Percentiles rank a stretch among this genome's conserved stretches.
Conservation (phyloP, 2,329 filamentous ascomycete species). For the Phaeosphaeria sp. region DNA sequence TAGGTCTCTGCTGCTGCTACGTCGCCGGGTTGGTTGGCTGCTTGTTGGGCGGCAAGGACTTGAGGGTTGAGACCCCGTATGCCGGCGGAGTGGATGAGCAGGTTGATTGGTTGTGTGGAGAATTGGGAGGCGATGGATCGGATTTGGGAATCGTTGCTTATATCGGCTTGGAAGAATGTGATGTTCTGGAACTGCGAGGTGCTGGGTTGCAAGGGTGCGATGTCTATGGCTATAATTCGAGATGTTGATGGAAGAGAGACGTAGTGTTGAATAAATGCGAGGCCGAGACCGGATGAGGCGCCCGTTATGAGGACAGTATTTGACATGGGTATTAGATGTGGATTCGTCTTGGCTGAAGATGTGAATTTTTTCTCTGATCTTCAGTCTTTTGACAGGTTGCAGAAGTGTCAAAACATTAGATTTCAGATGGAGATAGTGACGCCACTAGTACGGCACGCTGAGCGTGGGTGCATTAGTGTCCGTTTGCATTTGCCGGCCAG, state of each 20-base stretch:
- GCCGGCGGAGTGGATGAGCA: slow-evolving; percentile 54
- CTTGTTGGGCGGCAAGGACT: slow-evolving; percentile 10
- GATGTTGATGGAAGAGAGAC: slow-evolving; percentile 10
- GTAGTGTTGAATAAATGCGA: slow-evolving; percentile 56
- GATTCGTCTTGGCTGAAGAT: neutral
- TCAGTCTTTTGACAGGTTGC: too few species aligned
- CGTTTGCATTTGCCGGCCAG: too few species aligned
- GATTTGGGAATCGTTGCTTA: slow-evolving; percentile 11
- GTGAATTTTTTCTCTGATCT: too few species aligned
- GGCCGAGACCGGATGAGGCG: slow-evolving; percentile 90
- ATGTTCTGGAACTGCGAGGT: slow-evolving; percentile 5
- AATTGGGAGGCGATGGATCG: slow-evolving; percentile 18
- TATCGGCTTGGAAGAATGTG: slow-evolving; percentile 13
- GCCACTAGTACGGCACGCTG: neutral
- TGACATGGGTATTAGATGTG: slow-evolving; percentile 2
- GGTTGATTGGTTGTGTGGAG: slow-evolving; percentile 36
- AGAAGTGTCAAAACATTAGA: too few species aligned
- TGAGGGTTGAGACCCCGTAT: slow-evolving; percentile 52
- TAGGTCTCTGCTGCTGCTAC: slow-evolving; percentile 52
- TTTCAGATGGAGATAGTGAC: too few species aligned
- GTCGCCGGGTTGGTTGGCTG: slow-evolving; percentile 24
- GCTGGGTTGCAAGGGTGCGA: slow-evolving; percentile 9
- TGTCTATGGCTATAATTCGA: slow-evolving; percentile 32
- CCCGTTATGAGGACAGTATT: slow-evolving; percentile 86
- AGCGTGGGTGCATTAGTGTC: too few species aligned